phyloP scores from a whole-genome alignment of 805 yeast species.

The Suhomyces emberorum region DNA sequence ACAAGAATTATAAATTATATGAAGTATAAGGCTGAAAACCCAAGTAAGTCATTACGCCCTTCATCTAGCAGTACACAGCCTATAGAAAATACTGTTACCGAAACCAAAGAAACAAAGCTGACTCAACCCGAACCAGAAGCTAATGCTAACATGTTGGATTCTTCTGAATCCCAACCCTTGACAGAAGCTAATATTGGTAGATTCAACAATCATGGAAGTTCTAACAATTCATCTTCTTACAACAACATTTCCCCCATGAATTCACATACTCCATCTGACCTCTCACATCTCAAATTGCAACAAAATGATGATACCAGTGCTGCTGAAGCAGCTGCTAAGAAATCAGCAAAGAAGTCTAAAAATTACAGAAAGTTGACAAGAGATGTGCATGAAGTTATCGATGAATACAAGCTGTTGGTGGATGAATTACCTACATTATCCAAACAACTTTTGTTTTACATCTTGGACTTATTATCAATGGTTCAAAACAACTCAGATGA shows the following conservation, averaged over 20 bases:
- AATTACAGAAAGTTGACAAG: slow-evolving; percentile 56
- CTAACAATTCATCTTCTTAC: slow-evolving; percentile 4
- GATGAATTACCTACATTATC: slow-evolving; percentile 71
- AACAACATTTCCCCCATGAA: slow-evolving; percentile 1
- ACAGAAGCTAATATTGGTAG: slow-evolving; percentile 35
- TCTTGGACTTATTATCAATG: slow-evolving; percentile 80
- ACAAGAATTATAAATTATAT: slow-evolving; percentile 66
- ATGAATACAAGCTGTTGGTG: slow-evolving; percentile 67
- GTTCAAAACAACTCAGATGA: slow-evolving; percentile 74
- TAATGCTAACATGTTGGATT: slow-evolving; percentile 10
- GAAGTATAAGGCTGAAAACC: slow-evolving; percentile 52
- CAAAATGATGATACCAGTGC: slow-evolving; percentile 1
- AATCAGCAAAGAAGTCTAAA: slow-evolving; percentile 36
- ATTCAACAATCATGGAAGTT: slow-evolving; percentile 12
- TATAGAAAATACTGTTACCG: background rate
- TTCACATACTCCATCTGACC: slow-evolving; percentile 2
- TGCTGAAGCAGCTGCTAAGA: slow-evolving; percentile 11
- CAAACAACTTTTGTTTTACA: slow-evolving; percentile 78
- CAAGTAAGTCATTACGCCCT: slow-evolving; percentile 13
- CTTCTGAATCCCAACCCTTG: slow-evolving; percentile 18
- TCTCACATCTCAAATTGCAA: slow-evolving; percentile 1
- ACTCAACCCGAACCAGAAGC: slow-evolving; percentile 9
- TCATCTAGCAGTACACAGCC: slow-evolving; percentile 5
- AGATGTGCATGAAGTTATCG: slow-evolving; percentile 66
- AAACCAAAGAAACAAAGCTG: background rate